Conservation (phyloP, 441 rosid genomes). For the Erodium texanum region DNA sequence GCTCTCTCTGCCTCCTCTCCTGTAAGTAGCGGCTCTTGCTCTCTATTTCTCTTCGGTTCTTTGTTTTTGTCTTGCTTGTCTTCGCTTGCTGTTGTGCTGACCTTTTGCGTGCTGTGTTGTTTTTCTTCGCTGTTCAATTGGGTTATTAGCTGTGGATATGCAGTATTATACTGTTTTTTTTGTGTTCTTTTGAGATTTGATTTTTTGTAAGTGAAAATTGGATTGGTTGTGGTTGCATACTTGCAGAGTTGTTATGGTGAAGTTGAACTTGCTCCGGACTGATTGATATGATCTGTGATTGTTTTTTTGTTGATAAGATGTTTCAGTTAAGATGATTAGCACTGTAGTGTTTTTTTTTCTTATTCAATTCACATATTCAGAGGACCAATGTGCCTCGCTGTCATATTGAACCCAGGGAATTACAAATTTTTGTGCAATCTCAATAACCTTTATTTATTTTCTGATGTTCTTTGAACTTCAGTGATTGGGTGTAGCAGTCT, state of each 20-base stretch:
- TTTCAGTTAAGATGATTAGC: neutral
- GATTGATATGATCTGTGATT: neutral
- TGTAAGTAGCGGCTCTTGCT: neutral
- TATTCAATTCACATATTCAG: neutral
- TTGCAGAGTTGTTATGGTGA: neutral
- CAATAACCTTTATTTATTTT: neutral
- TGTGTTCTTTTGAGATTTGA: neutral
- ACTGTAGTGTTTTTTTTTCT: neutral
- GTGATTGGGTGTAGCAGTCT: neutral
- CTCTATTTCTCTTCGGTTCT: neutral
- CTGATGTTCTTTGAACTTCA: neutral
- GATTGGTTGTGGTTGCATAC: neutral
- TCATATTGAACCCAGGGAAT: neutral
- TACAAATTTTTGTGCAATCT: neutral
- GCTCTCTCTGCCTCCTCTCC: slow-evolving; percentile 8
- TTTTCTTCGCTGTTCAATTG: slow-evolving; percentile 1
- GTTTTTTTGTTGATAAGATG: neutral
- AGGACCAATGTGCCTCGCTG: neutral
- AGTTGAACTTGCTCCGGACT: neutral
- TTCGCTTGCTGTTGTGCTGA: slow-evolving; percentile 5
- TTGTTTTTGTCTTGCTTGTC: neutral
- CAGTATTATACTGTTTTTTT: neutral
- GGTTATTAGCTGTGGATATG: neutral
- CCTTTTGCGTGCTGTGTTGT: neutral
- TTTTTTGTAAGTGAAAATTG: neutral